Conservation (phyloP, 2,329 filamentous ascomycete species). For the Aspergillus pseudoglaucus region DNA sequence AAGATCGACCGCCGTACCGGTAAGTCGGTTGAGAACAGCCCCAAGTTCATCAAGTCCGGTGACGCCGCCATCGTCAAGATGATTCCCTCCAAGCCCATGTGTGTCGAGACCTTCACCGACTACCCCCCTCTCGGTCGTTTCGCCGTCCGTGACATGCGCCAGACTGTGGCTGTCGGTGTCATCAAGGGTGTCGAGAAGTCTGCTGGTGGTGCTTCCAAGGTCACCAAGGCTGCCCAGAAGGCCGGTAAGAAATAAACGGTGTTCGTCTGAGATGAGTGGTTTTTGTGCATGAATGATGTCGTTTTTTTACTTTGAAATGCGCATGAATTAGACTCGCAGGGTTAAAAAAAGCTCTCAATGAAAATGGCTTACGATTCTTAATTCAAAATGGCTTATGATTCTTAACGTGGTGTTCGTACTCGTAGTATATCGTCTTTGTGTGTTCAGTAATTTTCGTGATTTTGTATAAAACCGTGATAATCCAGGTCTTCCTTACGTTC, state of each 20-base stretch:
- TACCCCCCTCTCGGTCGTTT: slow-evolving; percentile 99
- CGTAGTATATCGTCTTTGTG: not conserved
- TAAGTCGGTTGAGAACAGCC: slow-evolving; percentile 83
- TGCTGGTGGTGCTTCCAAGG: slow-evolving; percentile 53
- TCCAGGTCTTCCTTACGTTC: too few species aligned
- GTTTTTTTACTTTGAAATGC: not conserved
- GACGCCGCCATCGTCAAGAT: slow-evolving; percentile 99
- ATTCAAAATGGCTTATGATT: too few species aligned
- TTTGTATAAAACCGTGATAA: slow-evolving; percentile 12
- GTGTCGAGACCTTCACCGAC: slow-evolving; percentile 99
- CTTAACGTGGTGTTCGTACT: not conserved
- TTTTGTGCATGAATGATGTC: not conserved
- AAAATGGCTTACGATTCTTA: too few species aligned
- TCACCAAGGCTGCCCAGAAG: slow-evolving; percentile 58
- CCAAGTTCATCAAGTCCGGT: slow-evolving; percentile 99
- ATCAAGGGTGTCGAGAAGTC: slow-evolving; percentile 69
- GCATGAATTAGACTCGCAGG: not conserved
- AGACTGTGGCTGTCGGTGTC: slow-evolving; percentile 29
- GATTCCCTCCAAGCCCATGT: slow-evolving; percentile 99
- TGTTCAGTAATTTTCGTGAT: not conserved
- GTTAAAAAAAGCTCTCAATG: too few species aligned
- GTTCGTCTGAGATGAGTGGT: slow-evolving; percentile 14
- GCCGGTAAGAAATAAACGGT: slow-evolving; percentile 64
- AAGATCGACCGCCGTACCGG: slow-evolving; percentile 99
- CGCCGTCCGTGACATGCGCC: slow-evolving; percentile 95